Conservation (phyloP, 441 rosid species). For the Populus hybrid region DNA sequence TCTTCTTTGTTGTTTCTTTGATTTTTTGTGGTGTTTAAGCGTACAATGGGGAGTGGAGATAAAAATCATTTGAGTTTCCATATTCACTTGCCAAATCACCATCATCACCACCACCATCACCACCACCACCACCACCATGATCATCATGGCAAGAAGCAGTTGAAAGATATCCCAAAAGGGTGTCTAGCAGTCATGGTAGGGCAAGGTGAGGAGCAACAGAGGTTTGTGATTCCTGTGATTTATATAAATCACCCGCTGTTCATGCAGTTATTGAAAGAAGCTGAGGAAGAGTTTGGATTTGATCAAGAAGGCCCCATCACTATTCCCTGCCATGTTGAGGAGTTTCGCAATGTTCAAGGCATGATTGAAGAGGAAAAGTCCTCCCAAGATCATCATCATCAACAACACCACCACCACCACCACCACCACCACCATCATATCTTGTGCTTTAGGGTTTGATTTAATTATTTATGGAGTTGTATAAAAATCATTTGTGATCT, state of each 20-base stretch:
- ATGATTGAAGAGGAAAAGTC: slow-evolving; percentile 52
- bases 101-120: not conserved
- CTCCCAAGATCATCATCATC: slow-evolving; percentile 17
- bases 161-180: slow-evolving; percentile 64
- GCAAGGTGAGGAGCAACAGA: slow-evolving; percentile 55
- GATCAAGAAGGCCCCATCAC: slow-evolving; percentile 69
- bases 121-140: slow-evolving; percentile 32
- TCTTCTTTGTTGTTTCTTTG: not conserved
- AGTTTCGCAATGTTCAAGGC: slow-evolving; percentile 61
- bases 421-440: too few relatives aligned
- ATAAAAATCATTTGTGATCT: not conserved
- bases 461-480: not conserved
- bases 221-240: slow-evolving; percentile 71
- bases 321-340: slow-evolving; percentile 73
- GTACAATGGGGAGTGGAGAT: slow-evolving; percentile 40
- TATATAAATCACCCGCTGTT: slow-evolving; percentile 80
- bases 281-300: too few relatives aligned
- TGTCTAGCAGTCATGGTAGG: slow-evolving; percentile 75
- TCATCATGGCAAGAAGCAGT: slow-evolving; percentile 25
- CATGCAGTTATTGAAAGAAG: slow-evolving; percentile 45
- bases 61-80: slow-evolving; percentile 45
- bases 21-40: not conserved
- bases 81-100: slow-evolving; percentile 40
- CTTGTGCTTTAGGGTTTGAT: slow-evolving; percentile 49
- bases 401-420: slow-evolving; percentile 8